Percentiles rank a stretch among this genome's conserved stretches.
Conservation (phyloP, 2,329 filamentous ascomycete genomes). For the Clarireedia homoeocarpa region DNA sequence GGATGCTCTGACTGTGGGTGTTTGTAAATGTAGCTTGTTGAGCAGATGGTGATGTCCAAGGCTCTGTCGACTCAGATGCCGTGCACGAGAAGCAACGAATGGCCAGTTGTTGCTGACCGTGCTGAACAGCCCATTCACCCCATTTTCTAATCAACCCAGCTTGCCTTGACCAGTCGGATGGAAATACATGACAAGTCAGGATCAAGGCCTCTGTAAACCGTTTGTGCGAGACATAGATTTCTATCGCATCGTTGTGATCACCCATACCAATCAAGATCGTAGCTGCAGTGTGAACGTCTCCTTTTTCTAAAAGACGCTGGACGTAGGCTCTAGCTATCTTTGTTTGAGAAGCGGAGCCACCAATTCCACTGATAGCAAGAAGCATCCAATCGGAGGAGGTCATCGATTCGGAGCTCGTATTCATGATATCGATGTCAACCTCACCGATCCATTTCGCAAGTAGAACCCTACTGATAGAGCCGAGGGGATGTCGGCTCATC, state of each 20-base stretch:
- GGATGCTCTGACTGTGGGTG: slow-evolving; percentile 49
- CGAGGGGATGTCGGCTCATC: slow-evolving; percentile 61
- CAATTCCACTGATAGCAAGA: slow-evolving; percentile 82
- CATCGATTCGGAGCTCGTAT: slow-evolving; percentile 75
- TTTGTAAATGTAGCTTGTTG: slow-evolving; percentile 51
- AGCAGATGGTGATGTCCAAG: slow-evolving; percentile 81
- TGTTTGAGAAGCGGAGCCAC: slow-evolving; percentile 68
- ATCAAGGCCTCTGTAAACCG: slow-evolving; percentile 90
- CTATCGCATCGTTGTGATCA: slow-evolving; percentile 88
- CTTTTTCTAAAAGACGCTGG: slow-evolving; percentile 79
- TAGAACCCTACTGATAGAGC: slow-evolving; percentile 72
- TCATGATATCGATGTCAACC: slow-evolving; percentile 72
- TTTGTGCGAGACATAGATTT: slow-evolving; percentile 88
- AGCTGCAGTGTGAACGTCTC: slow-evolving; percentile 85
- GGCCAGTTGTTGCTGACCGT: slow-evolving; percentile 81
- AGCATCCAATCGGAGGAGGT: slow-evolving; percentile 97
- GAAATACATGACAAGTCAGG: slow-evolving; percentile 74
- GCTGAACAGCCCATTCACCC: slow-evolving; percentile 85
- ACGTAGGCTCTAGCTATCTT: slow-evolving; percentile 88
- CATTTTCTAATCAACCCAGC: slow-evolving; percentile 84
- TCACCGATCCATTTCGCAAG: slow-evolving; percentile 91
- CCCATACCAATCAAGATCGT: slow-evolving; percentile 90
- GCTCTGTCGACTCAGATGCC: slow-evolving; percentile 73
- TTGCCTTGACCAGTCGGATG: slow-evolving; percentile 84
- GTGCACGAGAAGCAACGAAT: slow-evolving; percentile 92